Conservation (phyloP, 108 stramenopile species). For the Bacterosira constricta region DNA sequence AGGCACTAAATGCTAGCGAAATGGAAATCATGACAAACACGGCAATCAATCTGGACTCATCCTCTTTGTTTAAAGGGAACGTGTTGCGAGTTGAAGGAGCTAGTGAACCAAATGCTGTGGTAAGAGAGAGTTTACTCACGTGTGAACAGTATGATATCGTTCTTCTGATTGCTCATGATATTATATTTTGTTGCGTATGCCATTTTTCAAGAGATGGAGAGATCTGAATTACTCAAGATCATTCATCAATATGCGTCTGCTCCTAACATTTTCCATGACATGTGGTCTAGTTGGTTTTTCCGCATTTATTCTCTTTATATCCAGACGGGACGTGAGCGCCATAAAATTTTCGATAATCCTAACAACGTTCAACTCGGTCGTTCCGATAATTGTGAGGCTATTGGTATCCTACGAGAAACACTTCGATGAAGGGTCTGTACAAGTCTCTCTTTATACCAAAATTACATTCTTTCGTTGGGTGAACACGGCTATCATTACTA, state of each 20-base stretch:
- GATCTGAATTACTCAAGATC: constrained; percentile 45
- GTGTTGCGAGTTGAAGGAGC: constrained; percentile 63
- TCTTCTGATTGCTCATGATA: neutral
- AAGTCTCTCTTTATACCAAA: constrained; percentile 71
- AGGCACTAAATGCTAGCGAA: constrained; percentile 52
- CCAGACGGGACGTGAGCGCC: constrained; percentile 9
- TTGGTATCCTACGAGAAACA: constrained; percentile 71
- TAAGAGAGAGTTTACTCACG: neutral
- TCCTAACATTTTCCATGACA: constrained; percentile 52
- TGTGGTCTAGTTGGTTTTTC: constrained; percentile 52
- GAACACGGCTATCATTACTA: constrained; percentile 64
- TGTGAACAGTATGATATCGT: neutral
- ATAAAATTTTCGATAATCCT: constrained; percentile 26
- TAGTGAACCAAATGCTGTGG: constrained; percentile 66
- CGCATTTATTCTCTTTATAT: constrained; percentile 23
- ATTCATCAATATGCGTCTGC: constrained; percentile 29
- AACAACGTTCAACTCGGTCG: constrained; percentile 60
- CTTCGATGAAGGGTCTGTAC: constrained; percentile 60
- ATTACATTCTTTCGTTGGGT: constrained; percentile 84
- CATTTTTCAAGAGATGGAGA: constrained; percentile 31
- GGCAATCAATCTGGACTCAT: constrained; percentile 31
- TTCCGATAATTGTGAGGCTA: constrained; percentile 62
- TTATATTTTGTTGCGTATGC: neutral
- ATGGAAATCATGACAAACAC: constrained; percentile 52
- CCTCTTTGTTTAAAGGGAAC: constrained; percentile 50